Evolutionary conservation across 2,329 filamentous ascomycete genomes (phyloP).

Genomic region (Ophiostoma australiae): DNA sequence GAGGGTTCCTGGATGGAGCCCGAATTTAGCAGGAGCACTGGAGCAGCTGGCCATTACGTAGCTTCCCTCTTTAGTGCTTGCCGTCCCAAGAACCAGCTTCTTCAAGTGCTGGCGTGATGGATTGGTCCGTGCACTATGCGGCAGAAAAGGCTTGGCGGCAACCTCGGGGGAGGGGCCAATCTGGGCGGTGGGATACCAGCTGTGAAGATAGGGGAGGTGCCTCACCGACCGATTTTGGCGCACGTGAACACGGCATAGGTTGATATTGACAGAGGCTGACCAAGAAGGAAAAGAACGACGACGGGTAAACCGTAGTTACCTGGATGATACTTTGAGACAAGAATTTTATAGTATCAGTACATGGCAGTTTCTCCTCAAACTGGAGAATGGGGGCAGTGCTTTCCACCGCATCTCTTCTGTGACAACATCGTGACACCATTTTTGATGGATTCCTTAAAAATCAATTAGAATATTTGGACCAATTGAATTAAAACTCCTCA

Average conservation of each 20-base stretch:
- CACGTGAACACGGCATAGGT: slow-evolving; percentile 17
- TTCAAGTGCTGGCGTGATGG: not conserved
- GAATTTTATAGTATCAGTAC: not conserved
- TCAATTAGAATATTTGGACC: not conserved
- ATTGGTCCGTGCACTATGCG: slow-evolving; percentile 12
- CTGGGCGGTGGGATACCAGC: not conserved
- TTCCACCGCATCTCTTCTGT: not conserved
- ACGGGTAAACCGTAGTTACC: not conserved
- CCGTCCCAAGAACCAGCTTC: not conserved
- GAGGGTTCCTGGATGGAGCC: not conserved
- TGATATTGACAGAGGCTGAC: not conserved
- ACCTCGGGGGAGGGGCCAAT: not conserved
- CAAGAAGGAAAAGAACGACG: not conserved
- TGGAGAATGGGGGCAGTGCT: not conserved
- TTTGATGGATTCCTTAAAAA: not conserved
- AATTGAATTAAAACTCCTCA: not conserved
- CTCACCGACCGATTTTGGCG: not conserved
- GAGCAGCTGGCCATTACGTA: slow-evolving; percentile 10
- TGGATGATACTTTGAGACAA: not conserved
- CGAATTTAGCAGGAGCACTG: slow-evolving; percentile 11
- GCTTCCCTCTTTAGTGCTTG: not conserved
- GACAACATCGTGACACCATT: not conserved
- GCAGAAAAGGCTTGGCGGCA: slow-evolving; percentile 16
- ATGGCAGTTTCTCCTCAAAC: not conserved
- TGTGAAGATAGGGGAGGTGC: not conserved